A percentile compares a stretch with the other conserved stretches of the same genome.
Evolutionary conservation across 208 protist genomes (phyloP).

Genomic region (Leishmania gerbilli): DNA sequence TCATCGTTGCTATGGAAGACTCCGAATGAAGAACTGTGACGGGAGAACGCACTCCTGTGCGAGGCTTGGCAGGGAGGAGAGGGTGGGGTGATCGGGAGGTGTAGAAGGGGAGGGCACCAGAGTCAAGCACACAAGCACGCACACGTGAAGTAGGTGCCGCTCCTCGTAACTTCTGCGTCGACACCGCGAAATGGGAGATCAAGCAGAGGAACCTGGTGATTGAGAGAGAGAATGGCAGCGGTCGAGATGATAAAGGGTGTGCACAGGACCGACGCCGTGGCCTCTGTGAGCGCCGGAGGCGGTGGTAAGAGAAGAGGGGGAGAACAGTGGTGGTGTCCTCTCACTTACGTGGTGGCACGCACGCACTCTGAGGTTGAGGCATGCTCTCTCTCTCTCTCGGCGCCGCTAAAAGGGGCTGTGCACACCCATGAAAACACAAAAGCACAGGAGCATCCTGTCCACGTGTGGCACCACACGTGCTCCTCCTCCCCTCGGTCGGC

Average conservation of each 20-base stretch:
- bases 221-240: not conserved
- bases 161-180: not conserved
- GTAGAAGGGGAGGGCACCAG: not conserved
- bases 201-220: not conserved
- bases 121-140: not conserved
- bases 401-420: not conserved
- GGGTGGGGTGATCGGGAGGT: not conserved
- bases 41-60: not conserved
- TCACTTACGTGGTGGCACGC: not conserved
- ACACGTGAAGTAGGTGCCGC: not conserved
- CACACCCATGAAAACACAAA: not conserved
- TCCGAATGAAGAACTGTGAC: not conserved
- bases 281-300: not conserved
- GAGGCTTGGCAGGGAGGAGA: not conserved
- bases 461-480: not conserved
- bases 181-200: not conserved
- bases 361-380: not conserved
- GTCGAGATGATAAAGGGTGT: not conserved
- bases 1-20: slow-evolving; percentile 24
- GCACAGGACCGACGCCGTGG: not conserved
- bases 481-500: not conserved
- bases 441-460: not conserved
- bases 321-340: not conserved
- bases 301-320: not conserved
- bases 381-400: not conserved